Conservation (phyloP, 2,329 filamentous ascomycete species). For the Neopestalotiopsis clavispora region DNA sequence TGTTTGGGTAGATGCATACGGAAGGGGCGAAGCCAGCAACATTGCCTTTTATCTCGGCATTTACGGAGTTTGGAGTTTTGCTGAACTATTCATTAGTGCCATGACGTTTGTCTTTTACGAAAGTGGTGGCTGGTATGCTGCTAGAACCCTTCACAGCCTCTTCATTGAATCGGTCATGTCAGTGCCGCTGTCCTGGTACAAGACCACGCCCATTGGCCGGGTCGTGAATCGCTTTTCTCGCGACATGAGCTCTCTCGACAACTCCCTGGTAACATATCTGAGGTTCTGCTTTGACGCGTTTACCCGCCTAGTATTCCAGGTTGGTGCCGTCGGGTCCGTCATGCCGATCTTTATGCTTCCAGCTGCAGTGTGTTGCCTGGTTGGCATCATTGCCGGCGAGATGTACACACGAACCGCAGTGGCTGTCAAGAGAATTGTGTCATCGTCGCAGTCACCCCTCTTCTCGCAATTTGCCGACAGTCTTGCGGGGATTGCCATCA, state of each 20-base stretch:
- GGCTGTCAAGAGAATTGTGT: conserved; percentile 45
- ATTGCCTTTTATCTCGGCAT: conserved; percentile 58
- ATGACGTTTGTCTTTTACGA: conserved; percentile 53
- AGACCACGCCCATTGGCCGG: conserved; percentile 56
- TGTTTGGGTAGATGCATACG: conserved; percentile 58
- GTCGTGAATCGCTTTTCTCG: conserved; percentile 61
- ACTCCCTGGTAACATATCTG: conserved; percentile 49
- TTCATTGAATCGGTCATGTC: conserved; percentile 57
- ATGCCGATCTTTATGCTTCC: conserved; percentile 50
- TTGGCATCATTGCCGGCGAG: conserved; percentile 46
- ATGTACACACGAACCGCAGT: conserved; percentile 51
- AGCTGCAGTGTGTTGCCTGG: conserved; percentile 40
- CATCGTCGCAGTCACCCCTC: conserved; percentile 53
- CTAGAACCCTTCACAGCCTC: conserved; percentile 54
- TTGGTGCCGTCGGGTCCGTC: conserved; percentile 46
- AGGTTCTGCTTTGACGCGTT: conserved; percentile 46
- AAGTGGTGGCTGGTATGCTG: conserved; percentile 62
- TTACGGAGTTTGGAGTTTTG: conserved; percentile 51
- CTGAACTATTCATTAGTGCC: conserved; percentile 48
- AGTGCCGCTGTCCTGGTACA: conserved; percentile 63
- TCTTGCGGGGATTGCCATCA: conserved; percentile 53
- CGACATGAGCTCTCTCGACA: conserved; percentile 62
- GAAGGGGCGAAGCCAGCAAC: conserved; percentile 46
- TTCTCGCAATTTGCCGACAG: conserved; percentile 63
- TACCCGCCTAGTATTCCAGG: conserved; percentile 36